Evolutionary conservation across 306 rosid species (phyloP).

Genomic region (Quillaja saponaria): DNA sequence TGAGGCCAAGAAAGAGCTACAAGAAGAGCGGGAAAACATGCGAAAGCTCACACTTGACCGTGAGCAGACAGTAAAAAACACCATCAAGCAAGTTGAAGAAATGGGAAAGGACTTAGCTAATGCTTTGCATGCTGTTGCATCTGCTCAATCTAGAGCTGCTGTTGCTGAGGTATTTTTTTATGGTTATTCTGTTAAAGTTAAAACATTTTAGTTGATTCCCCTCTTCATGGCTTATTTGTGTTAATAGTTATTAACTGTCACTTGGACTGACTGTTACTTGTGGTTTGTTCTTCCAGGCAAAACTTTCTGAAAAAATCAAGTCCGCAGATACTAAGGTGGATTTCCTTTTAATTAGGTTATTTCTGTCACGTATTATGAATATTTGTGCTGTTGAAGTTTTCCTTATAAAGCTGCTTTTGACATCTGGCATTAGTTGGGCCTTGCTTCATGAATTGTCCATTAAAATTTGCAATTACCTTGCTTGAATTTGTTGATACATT

Average conservation of each 20-base stretch:
- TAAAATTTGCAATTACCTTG: not conserved
- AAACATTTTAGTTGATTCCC: not conserved
- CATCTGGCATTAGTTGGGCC: not conserved
- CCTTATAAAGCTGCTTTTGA: not conserved
- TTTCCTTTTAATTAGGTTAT: slow-evolving; percentile 9
- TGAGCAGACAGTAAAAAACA: slow-evolving; percentile 62
- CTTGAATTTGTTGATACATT: not conserved
- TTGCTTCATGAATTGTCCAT: not conserved
- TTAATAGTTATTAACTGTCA: not conserved
- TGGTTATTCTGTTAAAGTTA: not conserved
- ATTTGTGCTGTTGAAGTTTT: not conserved
- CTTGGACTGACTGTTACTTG: not conserved
- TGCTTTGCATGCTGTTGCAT: slow-evolving; percentile 62
- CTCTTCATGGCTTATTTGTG: not conserved
- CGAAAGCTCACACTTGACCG: slow-evolving; percentile 62
- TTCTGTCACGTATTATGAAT: slow-evolving; percentile 2
- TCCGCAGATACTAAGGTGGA: slow-evolving; percentile 58
- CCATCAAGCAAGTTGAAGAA: slow-evolving; percentile 82
- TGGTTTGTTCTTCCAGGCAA: slow-evolving; percentile 49
- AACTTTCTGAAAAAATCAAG: slow-evolving; percentile 50
- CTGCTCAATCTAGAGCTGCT: slow-evolving; percentile 85
- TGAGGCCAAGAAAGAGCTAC: slow-evolving; percentile 85
- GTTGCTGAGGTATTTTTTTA: slow-evolving; percentile 70
- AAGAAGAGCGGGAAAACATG: slow-evolving; percentile 69
- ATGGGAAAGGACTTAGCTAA: slow-evolving; percentile 71